phyloP scores from a whole-genome alignment of 495 filamentous ascomycete species.

The Tuber borchii region DNA sequence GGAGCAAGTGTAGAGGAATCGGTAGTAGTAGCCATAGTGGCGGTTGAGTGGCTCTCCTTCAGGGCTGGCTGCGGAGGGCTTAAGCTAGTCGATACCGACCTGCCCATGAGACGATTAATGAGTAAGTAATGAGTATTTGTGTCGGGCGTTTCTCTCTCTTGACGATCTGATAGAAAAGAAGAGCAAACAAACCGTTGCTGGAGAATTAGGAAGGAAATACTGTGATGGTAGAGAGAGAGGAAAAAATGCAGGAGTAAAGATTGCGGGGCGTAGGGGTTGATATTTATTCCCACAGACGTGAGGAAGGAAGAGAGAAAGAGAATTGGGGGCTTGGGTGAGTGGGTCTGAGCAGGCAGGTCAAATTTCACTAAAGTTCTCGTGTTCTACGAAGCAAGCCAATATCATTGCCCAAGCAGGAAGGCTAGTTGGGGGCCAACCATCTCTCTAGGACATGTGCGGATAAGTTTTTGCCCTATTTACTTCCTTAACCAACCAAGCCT shows the following conservation, averaged over 20 bases:
- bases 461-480: neutral
- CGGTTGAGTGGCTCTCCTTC: conserved; percentile 24
- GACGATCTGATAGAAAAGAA: neutral
- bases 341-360: neutral
- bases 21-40: conserved; percentile 27
- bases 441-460: neutral
- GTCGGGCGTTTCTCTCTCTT: neutral
- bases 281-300: neutral
- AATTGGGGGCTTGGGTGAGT: neutral
- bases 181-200: neutral
- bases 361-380: neutral
- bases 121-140: neutral
- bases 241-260: neutral
- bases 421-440: neutral
- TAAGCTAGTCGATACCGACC: neutral
- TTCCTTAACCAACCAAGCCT: neutral
- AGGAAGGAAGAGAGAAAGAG: neutral
- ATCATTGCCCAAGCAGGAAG: neutral
- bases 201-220: neutral
- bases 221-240: neutral
- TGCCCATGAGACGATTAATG: neutral
- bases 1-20: conserved; percentile 24
- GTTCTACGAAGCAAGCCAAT: neutral
- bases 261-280: neutral
- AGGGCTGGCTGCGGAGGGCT: conserved; percentile 18